These are phyloP conservation scores for Claviceps paspali DNA, from an alignment of 2,329 filamentous ascomycete species.

Conservation along the genomic window DNA sequence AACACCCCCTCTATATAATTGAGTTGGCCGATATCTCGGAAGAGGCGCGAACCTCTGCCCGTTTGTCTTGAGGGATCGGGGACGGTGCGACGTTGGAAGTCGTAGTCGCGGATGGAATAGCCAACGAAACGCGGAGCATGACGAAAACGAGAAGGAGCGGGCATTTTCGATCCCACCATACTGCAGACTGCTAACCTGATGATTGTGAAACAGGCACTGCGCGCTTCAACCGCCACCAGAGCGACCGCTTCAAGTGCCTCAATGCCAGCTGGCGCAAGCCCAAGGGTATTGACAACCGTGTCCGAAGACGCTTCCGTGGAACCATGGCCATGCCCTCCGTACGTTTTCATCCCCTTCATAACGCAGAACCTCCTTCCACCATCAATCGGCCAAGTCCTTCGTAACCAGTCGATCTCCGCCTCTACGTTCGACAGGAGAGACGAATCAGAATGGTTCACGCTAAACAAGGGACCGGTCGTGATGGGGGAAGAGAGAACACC, in stretches of 20 bases:
- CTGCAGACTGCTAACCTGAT: conserved; percentile 24
- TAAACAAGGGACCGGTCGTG: too few relatives aligned
- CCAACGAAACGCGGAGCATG: background rate
- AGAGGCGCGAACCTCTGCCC: too few relatives aligned
- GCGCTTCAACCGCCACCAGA: conserved; percentile 95
- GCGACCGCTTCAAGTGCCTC: conserved; percentile 90
- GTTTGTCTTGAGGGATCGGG: too few relatives aligned
- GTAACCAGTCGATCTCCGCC: too few relatives aligned
- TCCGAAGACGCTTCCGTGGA: conserved; percentile 94
- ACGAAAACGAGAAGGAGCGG: background rate
- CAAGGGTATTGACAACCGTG: conserved; percentile 99
- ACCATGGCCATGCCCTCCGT: conserved; percentile 96
- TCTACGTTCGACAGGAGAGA: too few relatives aligned
- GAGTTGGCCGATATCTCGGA: too few relatives aligned
- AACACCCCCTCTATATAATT: too few relatives aligned
- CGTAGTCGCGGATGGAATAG: too few relatives aligned
- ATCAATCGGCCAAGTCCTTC: too few relatives aligned
- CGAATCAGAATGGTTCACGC: too few relatives aligned
- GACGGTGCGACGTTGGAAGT: too few relatives aligned
- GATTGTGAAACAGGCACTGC: conserved; percentile 52
- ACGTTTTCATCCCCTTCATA: conserved; percentile 32
- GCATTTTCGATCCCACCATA: background rate
- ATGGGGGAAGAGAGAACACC: too few relatives aligned
- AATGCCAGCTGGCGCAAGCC: conserved; percentile 93
- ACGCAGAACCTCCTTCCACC: background rate